Percentiles rank a stretch among this genome's conserved stretches.
Conservation (phyloP, 2,329 filamentous ascomycete species). For the Colletotrichum tofieldiae region DNA sequence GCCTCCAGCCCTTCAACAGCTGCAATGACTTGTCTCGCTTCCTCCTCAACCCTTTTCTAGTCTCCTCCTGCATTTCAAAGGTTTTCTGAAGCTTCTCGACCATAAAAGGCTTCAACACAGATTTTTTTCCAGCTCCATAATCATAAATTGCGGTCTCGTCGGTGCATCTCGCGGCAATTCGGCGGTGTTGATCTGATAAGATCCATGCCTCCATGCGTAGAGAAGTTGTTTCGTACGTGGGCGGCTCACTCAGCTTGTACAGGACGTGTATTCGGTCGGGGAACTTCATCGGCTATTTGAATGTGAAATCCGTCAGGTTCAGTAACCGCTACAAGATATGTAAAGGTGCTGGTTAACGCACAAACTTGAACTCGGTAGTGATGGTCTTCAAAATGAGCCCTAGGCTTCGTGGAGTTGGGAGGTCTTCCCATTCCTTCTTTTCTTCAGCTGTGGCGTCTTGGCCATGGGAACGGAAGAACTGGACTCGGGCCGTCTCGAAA, state of each 20-base stretch:
- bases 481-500: neutral
- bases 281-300: neutral
- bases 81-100: neutral
- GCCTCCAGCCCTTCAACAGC: neutral
- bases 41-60: neutral
- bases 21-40: neutral
- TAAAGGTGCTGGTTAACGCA: neutral
- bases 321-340: neutral
- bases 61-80: neutral
- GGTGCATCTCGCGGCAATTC: neutral
- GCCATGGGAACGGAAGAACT: neutral
- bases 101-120: neutral
- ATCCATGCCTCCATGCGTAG: neutral
- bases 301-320: neutral
- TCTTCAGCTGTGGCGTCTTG: neutral
- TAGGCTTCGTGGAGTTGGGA: neutral
- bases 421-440: conserved; percentile 1
- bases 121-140: neutral
- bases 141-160: neutral
- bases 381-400: neutral
- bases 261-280: neutral
- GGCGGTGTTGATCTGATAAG: neutral
- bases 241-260: neutral
- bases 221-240: neutral
- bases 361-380: neutral